Base-by-base conservation (phyloP, 2,329 filamentous ascomycete species). In the Penicillium decumbens region DNA sequence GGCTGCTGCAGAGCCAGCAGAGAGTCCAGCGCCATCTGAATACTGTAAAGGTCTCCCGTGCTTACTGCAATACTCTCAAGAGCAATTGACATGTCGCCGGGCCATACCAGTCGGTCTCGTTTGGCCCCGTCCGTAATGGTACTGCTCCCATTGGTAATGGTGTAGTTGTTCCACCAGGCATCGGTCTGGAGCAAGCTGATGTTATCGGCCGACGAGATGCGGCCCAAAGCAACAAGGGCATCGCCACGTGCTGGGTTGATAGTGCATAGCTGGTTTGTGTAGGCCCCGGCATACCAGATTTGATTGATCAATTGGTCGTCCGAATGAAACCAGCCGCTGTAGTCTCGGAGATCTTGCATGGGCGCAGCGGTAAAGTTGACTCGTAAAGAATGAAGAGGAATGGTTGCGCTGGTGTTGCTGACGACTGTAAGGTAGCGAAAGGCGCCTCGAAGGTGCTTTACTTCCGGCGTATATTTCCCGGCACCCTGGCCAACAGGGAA, bases 81-180 rank as follows among this genome's bases (percentile, higher is more conserved):
- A 4, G 79, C 77, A 51, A 82, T 79, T 4, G 75, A 74, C 71
- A 84, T 80, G 59, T 85, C 82, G 1, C 81, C 81, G 9, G 81
- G 76, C 80, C 80, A 84, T 2, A 84, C 77, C 1, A 71, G 65
- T 1, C 70, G 62, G 50, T 74, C 72, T 2, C 72, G 63, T 43
- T 74, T 72, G 10, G 67, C 70, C 3, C 70, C 70, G 51, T 74
- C 72, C 3, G 69, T 66, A 40, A 72, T 61, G 2, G 66, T 67
- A 6, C 61, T 67, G 49, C 58, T 54, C 41, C 68, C 56, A 60
- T 63, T 50, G 50, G 65, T 23, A 51, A 67, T 58, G 3, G 58
- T 62, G 23, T 56, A 50, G 49, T 69, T 69, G 30, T 59, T 69
- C 10, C 61, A 64, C 67, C 65, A 70, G 6, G 56, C 53, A 18